phyloP scores from a whole-genome alignment of 306 rosid genomes.

The Oemleria cerasiformis region DNA sequence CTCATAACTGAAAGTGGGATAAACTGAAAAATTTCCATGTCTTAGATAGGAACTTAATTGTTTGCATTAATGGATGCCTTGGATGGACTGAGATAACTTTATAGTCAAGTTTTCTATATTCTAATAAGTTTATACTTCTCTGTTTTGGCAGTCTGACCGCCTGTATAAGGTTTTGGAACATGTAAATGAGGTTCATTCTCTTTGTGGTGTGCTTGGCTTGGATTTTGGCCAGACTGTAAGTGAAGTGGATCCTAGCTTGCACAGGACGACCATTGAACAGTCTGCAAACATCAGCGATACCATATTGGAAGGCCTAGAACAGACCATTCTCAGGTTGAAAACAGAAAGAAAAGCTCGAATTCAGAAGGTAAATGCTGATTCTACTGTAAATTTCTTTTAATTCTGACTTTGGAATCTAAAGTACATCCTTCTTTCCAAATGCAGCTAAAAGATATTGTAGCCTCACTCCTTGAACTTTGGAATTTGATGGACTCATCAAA shows the following conservation, averaged over 20 bases:
- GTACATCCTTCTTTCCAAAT: constrained; percentile 25
- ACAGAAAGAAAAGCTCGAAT: constrained; percentile 68
- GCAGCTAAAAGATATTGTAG: constrained; percentile 77
- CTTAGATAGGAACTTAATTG: not conserved
- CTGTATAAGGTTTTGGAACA: constrained; percentile 83
- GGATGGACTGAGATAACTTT: not conserved
- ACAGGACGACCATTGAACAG: constrained; percentile 59
- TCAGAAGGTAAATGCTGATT: constrained; percentile 51
- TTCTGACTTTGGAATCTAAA: constrained; percentile 9
- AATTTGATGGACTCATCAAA: constrained; percentile 94
- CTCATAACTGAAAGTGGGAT: not conserved
- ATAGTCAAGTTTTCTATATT: not conserved
- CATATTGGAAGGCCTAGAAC: constrained; percentile 90
- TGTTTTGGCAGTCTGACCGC: constrained; percentile 70
- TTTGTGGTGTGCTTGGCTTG: constrained; percentile 81
- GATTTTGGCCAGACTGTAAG: constrained; percentile 82
- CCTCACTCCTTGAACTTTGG: constrained; percentile 79
- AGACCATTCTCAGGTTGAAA: constrained; percentile 64
- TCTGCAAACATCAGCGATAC: constrained; percentile 79
- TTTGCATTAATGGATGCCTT: constrained; percentile 2
- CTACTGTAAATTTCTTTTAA: constrained; percentile 3
- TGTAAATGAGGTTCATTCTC: constrained; percentile 87
- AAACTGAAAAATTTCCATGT: not conserved
- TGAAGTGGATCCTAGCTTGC: constrained; percentile 93
- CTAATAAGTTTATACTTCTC: constrained; percentile 3